Percentiles rank a stretch among this genome's conserved stretches.
phyloP scores from a whole-genome alignment of 2,329 filamentous ascomycete genomes.

The Phialophora chinensis region DNA sequence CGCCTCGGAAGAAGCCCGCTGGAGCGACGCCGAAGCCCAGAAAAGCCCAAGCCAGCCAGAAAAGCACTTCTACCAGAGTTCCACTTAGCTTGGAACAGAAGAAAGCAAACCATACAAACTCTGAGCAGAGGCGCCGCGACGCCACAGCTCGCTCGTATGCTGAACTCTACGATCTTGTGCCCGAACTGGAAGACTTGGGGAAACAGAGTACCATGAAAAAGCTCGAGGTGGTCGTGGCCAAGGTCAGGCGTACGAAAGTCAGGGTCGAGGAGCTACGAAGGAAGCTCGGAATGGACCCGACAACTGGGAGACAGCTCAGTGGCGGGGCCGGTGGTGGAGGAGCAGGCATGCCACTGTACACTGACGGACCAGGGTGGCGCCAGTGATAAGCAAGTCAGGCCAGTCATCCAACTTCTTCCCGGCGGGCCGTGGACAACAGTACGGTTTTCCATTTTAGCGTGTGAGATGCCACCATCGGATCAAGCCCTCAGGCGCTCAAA shows the following conservation, averaged over 20 bases:
- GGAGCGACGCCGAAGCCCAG: slow-evolving; percentile 24
- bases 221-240: slow-evolving; percentile 38
- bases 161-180: slow-evolving; percentile 39
- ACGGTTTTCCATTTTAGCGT: background rate
- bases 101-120: slow-evolving; percentile 40
- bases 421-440: slow-evolving; percentile 9
- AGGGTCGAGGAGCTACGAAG: slow-evolving; percentile 31
- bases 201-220: slow-evolving; percentile 41
- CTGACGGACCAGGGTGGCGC: slow-evolving; percentile 23
- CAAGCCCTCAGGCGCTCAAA: background rate
- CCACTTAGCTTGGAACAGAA: slow-evolving; percentile 39
- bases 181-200: slow-evolving; percentile 36
- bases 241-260: slow-evolving; percentile 33
- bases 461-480: background rate
- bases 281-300: slow-evolving; percentile 30
- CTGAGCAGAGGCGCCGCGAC: slow-evolving; percentile 39
- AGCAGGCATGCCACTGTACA: slow-evolving; percentile 11
- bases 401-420: background rate
- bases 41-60: slow-evolving; percentile 23
- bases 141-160: slow-evolving; percentile 38
- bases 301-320: slow-evolving; percentile 22
- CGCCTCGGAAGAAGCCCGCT: slow-evolving; percentile 24
- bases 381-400: slow-evolving; percentile 7
- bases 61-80: slow-evolving; percentile 25
- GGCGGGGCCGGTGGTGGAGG: slow-evolving; percentile 13